Conservation (phyloP, 2,329 filamentous ascomycete genomes). For the Emmonsiellopsis sp. region DNA sequence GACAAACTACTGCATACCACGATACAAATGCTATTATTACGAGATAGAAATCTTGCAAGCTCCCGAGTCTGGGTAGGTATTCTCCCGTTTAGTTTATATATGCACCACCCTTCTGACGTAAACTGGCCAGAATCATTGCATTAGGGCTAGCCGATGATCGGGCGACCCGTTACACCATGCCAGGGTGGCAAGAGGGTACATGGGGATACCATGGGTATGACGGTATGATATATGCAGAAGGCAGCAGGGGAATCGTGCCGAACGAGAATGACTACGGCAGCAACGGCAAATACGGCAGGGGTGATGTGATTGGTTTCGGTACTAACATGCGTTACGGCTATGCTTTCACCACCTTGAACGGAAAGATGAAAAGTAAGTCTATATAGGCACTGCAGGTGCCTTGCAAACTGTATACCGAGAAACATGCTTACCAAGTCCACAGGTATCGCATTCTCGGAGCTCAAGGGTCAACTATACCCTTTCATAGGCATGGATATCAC, state of each 20-base stretch:
- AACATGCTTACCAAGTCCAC: not conserved
- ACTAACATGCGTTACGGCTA: not conserved
- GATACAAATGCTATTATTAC: not conserved
- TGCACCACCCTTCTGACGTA: not conserved
- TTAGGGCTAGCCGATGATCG: not conserved
- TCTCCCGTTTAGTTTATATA: not conserved
- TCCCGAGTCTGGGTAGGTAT: not conserved
- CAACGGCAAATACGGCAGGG: not conserved
- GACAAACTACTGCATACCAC: not conserved
- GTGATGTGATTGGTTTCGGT: not conserved
- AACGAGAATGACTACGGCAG: not conserved
- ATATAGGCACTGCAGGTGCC: not conserved
- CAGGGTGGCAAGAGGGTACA: not conserved
- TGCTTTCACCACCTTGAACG: not conserved
- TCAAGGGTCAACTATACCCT: not conserved
- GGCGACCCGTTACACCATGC: not conserved
- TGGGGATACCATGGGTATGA: not conserved
- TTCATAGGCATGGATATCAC: not conserved
- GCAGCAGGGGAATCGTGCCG: not conserved
- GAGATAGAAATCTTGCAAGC: not conserved
- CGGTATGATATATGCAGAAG: not conserved
- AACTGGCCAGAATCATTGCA: not conserved
- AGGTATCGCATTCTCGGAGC: not conserved
- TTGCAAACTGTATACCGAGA: not conserved
- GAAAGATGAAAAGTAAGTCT: not conserved